These are phyloP conservation scores for Exophiala sp. DNA, from an alignment of 2,329 filamentous ascomycete species.

Conservation along the genomic window DNA sequence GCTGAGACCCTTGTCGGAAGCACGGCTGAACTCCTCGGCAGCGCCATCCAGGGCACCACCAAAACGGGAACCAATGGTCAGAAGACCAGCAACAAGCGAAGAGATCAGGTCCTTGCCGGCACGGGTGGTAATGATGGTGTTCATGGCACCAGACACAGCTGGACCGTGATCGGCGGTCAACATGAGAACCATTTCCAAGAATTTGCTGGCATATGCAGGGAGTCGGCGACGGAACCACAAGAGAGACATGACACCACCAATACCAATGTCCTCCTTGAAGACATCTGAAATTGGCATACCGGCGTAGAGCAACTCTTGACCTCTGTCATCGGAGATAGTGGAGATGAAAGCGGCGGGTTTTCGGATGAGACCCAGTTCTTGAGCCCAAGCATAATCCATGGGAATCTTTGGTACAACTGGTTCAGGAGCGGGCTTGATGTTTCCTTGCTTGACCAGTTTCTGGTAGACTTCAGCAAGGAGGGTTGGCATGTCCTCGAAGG, in stretches of 20 bases:
- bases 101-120: slow-evolving; percentile 98
- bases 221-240: slow-evolving; percentile 99
- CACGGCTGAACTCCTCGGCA: slow-evolving; percentile 96
- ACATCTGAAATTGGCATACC: slow-evolving; percentile 99
- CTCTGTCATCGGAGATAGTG: slow-evolving; percentile 99
- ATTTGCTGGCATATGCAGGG: slow-evolving; percentile 93
- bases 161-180: slow-evolving; percentile 98
- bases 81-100: slow-evolving; percentile 88
- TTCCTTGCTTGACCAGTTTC: slow-evolving; percentile 77
- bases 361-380: slow-evolving; percentile 98
- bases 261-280: slow-evolving; percentile 97
- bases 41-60: slow-evolving; percentile 97
- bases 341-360: slow-evolving; percentile 99
- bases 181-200: slow-evolving; percentile 99
- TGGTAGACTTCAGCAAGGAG: slow-evolving; percentile 80
- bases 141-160: slow-evolving; percentile 99
- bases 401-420: slow-evolving; percentile 97
- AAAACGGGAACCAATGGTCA: slow-evolving; percentile 97
- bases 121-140: slow-evolving; percentile 99
- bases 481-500: slow-evolving; percentile 89
- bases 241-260: slow-evolving; percentile 99
- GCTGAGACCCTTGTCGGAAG: slow-evolving; percentile 95
- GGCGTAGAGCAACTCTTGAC: slow-evolving; percentile 96
- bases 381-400: slow-evolving; percentile 99
- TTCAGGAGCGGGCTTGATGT: slow-evolving; percentile 81